These are phyloP conservation scores for Epichloe gansuensis DNA, from an alignment of 2,329 filamentous ascomycete genomes.

Conservation along the genomic window DNA sequence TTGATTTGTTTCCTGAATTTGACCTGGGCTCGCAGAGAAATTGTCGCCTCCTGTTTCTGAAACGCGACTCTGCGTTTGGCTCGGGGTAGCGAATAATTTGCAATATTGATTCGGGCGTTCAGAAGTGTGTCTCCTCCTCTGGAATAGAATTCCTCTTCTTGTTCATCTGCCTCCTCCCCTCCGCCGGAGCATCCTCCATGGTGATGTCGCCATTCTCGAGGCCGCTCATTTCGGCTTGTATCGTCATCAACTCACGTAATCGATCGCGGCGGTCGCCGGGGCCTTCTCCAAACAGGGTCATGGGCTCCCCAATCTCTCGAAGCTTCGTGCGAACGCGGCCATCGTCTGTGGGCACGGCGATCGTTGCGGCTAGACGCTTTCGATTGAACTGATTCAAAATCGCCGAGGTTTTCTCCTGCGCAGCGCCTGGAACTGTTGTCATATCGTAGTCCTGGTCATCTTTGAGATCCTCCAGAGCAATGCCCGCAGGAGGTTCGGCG, in stretches of 20 bases:
- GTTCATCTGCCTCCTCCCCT: slow-evolving; percentile 56
- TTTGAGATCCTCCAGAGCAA: slow-evolving; percentile 39
- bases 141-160: slow-evolving; percentile 93
- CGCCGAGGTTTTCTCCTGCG: slow-evolving; percentile 72
- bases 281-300: slow-evolving; percentile 90
- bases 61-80: slow-evolving; percentile 65
- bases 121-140: slow-evolving; percentile 64
- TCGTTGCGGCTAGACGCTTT: slow-evolving; percentile 76
- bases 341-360: slow-evolving; percentile 91
- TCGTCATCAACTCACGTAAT: slow-evolving; percentile 66
- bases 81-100: slow-evolving; percentile 70
- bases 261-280: slow-evolving; percentile 76
- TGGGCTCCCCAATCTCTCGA: slow-evolving; percentile 79
- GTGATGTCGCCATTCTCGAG: slow-evolving; percentile 44
- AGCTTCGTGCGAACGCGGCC: slow-evolving; percentile 68
- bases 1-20: slow-evolving; percentile 86
- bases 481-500: slow-evolving; percentile 41
- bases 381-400: slow-evolving; percentile 82
- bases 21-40: slow-evolving; percentile 79
- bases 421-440: slow-evolving; percentile 52
- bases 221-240: slow-evolving; percentile 52
- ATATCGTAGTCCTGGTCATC: slow-evolving; percentile 78
- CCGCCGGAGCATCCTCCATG: slow-evolving; percentile 48
- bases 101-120: slow-evolving; percentile 65
- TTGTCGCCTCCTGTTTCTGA: slow-evolving; percentile 69